A percentile compares a stretch with the other conserved stretches of the same genome.
These are phyloP conservation scores for Claviceps fusiformis DNA, from an alignment of 2,329 filamentous ascomycete species.

Conservation along the genomic window DNA sequence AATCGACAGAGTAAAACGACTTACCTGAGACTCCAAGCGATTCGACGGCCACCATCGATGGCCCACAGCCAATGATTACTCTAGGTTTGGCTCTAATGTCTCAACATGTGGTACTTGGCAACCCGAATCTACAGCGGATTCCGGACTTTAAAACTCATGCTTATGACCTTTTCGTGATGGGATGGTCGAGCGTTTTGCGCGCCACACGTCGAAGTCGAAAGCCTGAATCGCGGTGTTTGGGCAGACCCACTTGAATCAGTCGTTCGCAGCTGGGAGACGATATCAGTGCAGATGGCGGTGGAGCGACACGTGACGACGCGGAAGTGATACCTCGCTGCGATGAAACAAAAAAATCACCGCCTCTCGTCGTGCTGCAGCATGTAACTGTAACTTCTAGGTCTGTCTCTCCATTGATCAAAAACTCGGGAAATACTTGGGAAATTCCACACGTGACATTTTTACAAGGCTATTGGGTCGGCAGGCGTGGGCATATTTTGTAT, in stretches of 20 bases:
- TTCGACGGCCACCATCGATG: neutral
- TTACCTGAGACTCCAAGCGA: neutral
- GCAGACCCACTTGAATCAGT: neutral
- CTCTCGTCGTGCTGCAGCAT: too few species aligned
- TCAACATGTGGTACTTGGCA: neutral
- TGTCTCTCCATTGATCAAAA: too few species aligned
- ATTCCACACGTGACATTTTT: too few species aligned
- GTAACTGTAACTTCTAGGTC: too few species aligned
- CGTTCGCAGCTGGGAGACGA: neutral
- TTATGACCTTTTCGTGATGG: neutral
- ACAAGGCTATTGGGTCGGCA: too few species aligned
- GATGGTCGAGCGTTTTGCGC: neutral
- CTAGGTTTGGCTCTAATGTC: neutral
- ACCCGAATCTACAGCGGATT: neutral
- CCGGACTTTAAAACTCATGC: neutral
- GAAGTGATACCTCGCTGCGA: neutral
- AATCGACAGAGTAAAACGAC: neutral
- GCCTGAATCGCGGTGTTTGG: neutral
- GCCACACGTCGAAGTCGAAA: neutral
- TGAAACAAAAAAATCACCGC: too few species aligned
- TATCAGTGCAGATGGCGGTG: neutral
- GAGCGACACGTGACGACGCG: neutral
- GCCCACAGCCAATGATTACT: neutral
- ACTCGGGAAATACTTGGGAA: too few species aligned
- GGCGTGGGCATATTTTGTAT: too few species aligned